These are phyloP conservation scores for Erysimum cheiri DNA, from an alignment of 441 rosid genomes.

Conservation along the genomic window DNA sequence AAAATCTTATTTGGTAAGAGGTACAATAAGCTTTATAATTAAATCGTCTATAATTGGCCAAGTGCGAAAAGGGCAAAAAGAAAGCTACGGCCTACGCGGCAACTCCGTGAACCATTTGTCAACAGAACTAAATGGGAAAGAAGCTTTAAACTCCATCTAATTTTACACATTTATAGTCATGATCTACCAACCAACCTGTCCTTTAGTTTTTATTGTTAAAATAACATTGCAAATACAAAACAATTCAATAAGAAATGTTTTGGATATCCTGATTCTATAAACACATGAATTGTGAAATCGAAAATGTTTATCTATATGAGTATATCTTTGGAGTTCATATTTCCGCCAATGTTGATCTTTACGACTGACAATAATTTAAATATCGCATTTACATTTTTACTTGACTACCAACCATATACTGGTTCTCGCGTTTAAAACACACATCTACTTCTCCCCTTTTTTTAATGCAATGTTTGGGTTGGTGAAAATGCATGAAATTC, in stretches of 20 bases:
- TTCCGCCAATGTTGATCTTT: neutral
- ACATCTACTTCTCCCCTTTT: neutral
- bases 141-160: slow-evolving; percentile 32
- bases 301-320: neutral
- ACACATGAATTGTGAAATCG: neutral
- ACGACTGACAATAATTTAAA: neutral
- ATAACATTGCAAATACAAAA: neutral
- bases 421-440: neutral
- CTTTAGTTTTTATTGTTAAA: neutral
- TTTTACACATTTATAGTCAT: slow-evolving; percentile 24
- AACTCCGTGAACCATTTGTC: slow-evolving; percentile 40
- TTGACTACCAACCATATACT: neutral
- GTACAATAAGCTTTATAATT: slow-evolving; percentile 11
- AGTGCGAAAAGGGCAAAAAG: slow-evolving; percentile 26
- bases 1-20: neutral
- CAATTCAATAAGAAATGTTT: neutral
- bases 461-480: neutral
- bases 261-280: neutral
- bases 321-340: neutral
- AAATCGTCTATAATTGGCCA: neutral
- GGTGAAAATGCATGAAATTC: neutral
- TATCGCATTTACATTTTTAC: neutral
- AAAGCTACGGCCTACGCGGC: slow-evolving; percentile 23
- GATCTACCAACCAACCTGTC: slow-evolving; percentile 31
- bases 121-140: slow-evolving; percentile 34